Base-by-base conservation (phyloP, 495 filamentous ascomycete genomes). In the Letharia lupina region DNA sequence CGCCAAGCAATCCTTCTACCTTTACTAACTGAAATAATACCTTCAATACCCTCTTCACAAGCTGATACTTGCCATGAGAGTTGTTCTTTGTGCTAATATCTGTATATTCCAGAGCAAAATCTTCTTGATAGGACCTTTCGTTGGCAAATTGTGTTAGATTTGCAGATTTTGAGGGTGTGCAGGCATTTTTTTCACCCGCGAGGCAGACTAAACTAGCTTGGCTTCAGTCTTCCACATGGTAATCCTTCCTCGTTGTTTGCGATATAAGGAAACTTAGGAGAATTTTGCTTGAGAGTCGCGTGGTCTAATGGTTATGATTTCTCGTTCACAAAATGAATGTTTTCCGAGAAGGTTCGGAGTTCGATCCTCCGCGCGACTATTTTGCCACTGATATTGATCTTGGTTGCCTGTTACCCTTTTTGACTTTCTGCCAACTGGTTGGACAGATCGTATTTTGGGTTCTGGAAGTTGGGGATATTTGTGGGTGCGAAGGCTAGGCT, bases 251-350 rank as follows among this genome's bases (percentile, higher is more conserved):
- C 11, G 2, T 2, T 11, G 11, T 10, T 11, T 42, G 5, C 2
- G 10, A 7, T 31, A 54, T 54, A 33, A 15, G 5, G 0, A 1
- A 16, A 1, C 0, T 2, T 54, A 54, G 50, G 10, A 33, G 16
- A 6, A 4, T 16, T 54, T 54, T 5, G 7, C 0, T 52, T 0
- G 4, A 5, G 0, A 77, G 75, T 78, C 68, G 71, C 72, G 71
- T 78, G 77, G 72, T 79, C 76, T 79, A 79, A 77, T 77, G 77
- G 77, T 79, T 79, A 79, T 79, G 77, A 79, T 79, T 77, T 79
- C 76, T 77, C 77, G 76, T 79, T 79, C 77, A 79, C 77, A 79
- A 50, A 63, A 64, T 72, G 70, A 70, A 70, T 65, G 68, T 66
- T 65, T 64, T 52, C 77, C 75, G 77, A 77, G 77, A 78, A 77